A percentile compares a stretch with the other conserved stretches of the same genome.
Conservation (phyloP, 2,329 filamentous ascomycete genomes). For the Apiospora arundinis region DNA sequence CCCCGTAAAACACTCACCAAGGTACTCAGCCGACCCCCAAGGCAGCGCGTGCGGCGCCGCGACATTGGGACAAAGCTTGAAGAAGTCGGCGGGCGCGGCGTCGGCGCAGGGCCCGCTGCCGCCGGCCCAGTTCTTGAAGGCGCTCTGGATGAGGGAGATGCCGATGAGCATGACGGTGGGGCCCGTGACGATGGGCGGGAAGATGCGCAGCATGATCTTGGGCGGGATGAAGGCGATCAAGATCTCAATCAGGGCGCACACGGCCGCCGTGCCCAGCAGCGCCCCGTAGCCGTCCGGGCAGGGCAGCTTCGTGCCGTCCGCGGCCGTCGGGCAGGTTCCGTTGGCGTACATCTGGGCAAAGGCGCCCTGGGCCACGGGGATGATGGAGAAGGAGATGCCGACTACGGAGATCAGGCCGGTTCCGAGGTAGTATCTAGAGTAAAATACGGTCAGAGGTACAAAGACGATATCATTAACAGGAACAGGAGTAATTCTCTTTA, state of each 20-base stretch:
- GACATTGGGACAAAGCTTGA: slow-evolving; percentile 69
- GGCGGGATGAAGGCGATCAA: slow-evolving; percentile 77
- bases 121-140: slow-evolving; percentile 80
- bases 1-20: slow-evolving; percentile 55
- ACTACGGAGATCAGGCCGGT: slow-evolving; percentile 83
- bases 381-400: slow-evolving; percentile 78
- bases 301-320: slow-evolving; percentile 69
- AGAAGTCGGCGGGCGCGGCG: slow-evolving; percentile 59
- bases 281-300: slow-evolving; percentile 81
- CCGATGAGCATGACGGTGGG: slow-evolving; percentile 77
- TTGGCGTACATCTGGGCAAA: slow-evolving; percentile 80
- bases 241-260: slow-evolving; percentile 73
- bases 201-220: slow-evolving; percentile 71
- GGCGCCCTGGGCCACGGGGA: slow-evolving; percentile 74
- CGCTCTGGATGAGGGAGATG: slow-evolving; percentile 72
- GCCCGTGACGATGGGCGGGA: slow-evolving; percentile 80
- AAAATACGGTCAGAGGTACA: slow-evolving; percentile 14
- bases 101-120: slow-evolving; percentile 67
- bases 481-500: background rate
- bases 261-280: slow-evolving; percentile 72
- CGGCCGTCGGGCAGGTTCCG: slow-evolving; percentile 67
- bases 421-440: slow-evolving; percentile 71
- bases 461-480: background rate
- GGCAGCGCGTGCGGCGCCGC: slow-evolving; percentile 73
- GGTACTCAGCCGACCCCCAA: slow-evolving; percentile 81